Percentiles rank a stretch among this genome's conserved stretches.
Conservation (phyloP, 805 yeast genomes). For the Schizosaccharomyces lindneri region DNA sequence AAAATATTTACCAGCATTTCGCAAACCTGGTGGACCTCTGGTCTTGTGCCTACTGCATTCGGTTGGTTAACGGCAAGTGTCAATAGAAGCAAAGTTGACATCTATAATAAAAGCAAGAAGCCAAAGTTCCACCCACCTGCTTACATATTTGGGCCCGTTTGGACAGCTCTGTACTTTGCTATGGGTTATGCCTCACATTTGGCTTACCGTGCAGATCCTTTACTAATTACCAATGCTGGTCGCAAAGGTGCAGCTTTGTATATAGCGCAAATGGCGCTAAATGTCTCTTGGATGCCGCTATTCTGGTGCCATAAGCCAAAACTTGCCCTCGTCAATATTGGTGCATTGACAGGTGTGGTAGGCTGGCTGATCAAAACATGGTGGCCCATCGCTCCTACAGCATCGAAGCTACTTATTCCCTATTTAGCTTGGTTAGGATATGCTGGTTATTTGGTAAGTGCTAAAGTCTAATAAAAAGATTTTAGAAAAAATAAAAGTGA, state of each 20-base stretch:
- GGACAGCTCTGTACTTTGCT: neutral
- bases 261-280: neutral
- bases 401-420: neutral
- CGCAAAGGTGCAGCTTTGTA: neutral
- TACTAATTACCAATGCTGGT: neutral
- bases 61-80: neutral
- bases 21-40: neutral
- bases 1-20: neutral
- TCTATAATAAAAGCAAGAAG: neutral
- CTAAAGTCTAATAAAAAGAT: no score
- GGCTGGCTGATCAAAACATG: neutral
- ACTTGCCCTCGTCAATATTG: neutral
- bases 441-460: slow-evolving; percentile 2
- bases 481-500: no score
- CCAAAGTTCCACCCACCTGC: neutral
- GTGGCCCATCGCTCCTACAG: neutral
- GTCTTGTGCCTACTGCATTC: neutral
- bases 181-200: slow-evolving; percentile 3
- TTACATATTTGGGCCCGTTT: slow-evolving; percentile 11
- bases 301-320: neutral
- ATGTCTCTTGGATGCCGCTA: neutral
- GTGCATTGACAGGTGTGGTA: neutral
- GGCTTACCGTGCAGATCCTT: neutral
- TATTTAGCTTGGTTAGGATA: slow-evolving; percentile 2
- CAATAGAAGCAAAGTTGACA: neutral